Evolutionary conservation across 2,329 filamentous ascomycete species (phyloP).

Genomic region (Falciphora oryzae): DNA sequence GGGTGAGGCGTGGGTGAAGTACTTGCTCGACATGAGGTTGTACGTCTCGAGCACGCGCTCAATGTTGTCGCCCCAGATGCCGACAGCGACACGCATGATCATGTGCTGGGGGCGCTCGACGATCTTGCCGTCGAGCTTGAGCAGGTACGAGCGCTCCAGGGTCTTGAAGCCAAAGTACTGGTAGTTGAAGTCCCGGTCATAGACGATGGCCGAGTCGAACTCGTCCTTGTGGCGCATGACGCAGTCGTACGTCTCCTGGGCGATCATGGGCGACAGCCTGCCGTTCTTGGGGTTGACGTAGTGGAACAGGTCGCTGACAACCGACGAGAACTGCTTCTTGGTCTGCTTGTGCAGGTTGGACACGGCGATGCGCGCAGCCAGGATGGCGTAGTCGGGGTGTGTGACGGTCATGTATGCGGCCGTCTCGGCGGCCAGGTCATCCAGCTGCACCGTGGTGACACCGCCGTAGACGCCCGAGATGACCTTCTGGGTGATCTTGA

Average conservation of each 20-base stretch:
- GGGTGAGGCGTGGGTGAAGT: conserved; percentile 92
- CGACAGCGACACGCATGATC: conserved; percentile 98
- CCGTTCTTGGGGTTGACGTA: conserved; percentile 94
- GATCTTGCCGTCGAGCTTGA: conserved; percentile 92
- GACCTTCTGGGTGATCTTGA: conserved; percentile 98
- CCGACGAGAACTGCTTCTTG: conserved; percentile 98
- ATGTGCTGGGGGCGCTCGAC: conserved; percentile 97
- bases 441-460: conserved; percentile 92
- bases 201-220: conserved; percentile 97
- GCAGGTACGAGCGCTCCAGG: conserved; percentile 91
- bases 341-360: conserved; percentile 99
- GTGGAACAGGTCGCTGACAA: conserved; percentile 87
- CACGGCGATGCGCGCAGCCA: conserved; percentile 95
- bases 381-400: conserved; percentile 97
- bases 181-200: conserved; percentile 99
- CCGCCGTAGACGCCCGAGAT: conserved; percentile 99
- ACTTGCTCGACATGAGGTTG: conserved; percentile 98
- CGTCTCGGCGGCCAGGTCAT: conserved; percentile 98
- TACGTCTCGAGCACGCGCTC: conserved; percentile 96
- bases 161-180: conserved; percentile 99
- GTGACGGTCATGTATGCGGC: conserved; percentile 99
- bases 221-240: conserved; percentile 96
- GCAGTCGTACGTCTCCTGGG: conserved; percentile 80
- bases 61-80: conserved; percentile 91
- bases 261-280: conserved; percentile 87